A percentile compares a stretch with the other conserved stretches of the same genome.
phyloP scores from a whole-genome alignment of 306 rosid genomes.

The Coriaria nepalensis region DNA sequence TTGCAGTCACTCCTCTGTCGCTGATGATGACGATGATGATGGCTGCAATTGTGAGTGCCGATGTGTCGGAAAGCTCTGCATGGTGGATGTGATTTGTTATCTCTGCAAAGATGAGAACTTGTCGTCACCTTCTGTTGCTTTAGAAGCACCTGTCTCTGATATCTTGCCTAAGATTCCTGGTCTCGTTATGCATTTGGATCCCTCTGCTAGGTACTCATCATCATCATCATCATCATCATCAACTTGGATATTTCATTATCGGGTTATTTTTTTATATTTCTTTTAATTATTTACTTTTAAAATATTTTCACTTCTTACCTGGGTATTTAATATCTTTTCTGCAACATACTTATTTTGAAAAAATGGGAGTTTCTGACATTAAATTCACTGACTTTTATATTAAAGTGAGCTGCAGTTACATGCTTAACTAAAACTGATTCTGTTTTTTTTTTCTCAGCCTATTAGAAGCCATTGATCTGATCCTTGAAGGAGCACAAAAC shows the following conservation, averaged over 20 bases:
- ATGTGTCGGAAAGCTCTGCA: conserved; percentile 72
- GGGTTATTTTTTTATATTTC: background rate
- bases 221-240: too few relatives aligned
- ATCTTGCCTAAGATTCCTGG: conserved; percentile 30
- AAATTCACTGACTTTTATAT: background rate
- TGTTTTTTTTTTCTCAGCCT: conserved; percentile 35
- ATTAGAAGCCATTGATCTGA: conserved; percentile 71
- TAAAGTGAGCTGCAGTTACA: background rate
- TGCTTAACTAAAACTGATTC: conserved; percentile 3
- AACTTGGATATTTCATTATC: background rate
- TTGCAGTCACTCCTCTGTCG: conserved; percentile 20
- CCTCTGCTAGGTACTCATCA: conserved; percentile 55
- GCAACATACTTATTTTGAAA: background rate
- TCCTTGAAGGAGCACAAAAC: conserved; percentile 79
- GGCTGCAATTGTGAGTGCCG: conserved; percentile 16
- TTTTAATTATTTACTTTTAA: background rate
- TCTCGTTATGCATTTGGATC: conserved; percentile 48
- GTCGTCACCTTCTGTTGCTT: conserved; percentile 51
- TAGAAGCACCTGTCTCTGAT: conserved; percentile 44
- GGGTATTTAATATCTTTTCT: background rate
- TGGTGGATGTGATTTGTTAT: conserved; percentile 69
- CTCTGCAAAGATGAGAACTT: conserved; percentile 43
- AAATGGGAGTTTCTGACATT: background rate
- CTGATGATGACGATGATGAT: conserved; percentile 1
- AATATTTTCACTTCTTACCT: conserved; percentile 5